Percentiles rank a stretch among this genome's conserved stretches.
phyloP scores from a whole-genome alignment of 2,329 filamentous ascomycete species.

The Aspergillus vadensis region DNA sequence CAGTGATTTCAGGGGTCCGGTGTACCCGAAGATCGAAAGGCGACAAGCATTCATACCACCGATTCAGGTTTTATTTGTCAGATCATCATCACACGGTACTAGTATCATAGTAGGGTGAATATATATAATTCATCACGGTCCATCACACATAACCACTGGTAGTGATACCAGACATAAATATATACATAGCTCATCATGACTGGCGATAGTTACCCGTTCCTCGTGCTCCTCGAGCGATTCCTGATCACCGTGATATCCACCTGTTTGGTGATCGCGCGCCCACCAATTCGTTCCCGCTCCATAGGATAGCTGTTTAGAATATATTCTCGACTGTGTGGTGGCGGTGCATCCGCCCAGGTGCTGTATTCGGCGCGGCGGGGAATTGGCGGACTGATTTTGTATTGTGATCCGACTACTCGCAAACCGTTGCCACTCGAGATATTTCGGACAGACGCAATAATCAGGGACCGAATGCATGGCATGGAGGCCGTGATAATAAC shows the following conservation, averaged over 20 bases:
- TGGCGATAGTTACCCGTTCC: background rate
- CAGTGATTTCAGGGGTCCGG: too few species aligned
- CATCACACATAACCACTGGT: background rate
- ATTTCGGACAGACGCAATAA: constrained; percentile 7
- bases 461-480: constrained; percentile 30
- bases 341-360: background rate
- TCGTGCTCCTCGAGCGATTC: background rate
- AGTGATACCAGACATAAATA: too few species aligned
- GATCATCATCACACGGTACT: too few species aligned
- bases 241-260: background rate
- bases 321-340: background rate
- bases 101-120: too few species aligned
- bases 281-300: background rate
- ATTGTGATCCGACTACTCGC: background rate
- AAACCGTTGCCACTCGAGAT: background rate
- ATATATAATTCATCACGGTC: too few species aligned
- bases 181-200: background rate
- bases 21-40: background rate
- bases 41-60: too few species aligned
- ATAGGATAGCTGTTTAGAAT: background rate
- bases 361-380: background rate
- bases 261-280: background rate
- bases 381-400: background rate
- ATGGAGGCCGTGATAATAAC: constrained; percentile 37
- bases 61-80: too few species aligned